Evolutionary conservation across 2,329 filamentous ascomycete genomes (phyloP), one percentile per base, ranked within the genome.

Genomic region (Teratosphaeria nubilosa): DNA sequence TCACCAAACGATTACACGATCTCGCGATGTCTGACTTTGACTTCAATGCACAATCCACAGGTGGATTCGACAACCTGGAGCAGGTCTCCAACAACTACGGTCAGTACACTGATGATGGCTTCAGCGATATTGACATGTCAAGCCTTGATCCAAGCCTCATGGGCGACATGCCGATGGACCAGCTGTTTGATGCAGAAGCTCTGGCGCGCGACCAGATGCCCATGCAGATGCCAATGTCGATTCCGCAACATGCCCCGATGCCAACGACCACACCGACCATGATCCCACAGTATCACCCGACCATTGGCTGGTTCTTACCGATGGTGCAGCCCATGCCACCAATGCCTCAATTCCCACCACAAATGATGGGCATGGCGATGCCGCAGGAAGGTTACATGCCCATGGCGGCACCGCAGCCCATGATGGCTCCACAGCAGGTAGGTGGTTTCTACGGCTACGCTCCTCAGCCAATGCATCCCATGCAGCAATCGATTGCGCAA

Each of bases 291-390:
- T 48, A 16, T 16, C 56, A 58, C 32, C 51, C 56, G 13, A 14
- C 31, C 6, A 34, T 55, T n/a, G 56, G 56, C 14, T 58, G 52
- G 52, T 58, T 20, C 34, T 55, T 20, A 22, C 56, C 56, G 13
- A 50, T 52, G 13, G n/a, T 41, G 51, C 51, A 22, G 24, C 7
- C 30, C 13, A 53, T 20, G n/a, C 34, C 13, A n/a, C 10, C 6
- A 11, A 34, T 41, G 20, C 20, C 20, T 11, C 3, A 30, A 4
- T 22, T 32, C 27, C 30, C 27, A 24, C 16, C 27, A 16, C n/a
- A 48, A 10, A 37, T 37, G 34, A 37, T 37, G 34, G 34, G 11
- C 11, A 11, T 13, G 48, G 30, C 6, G 22, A 53, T 2, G 51
- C 53, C 30, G 3, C 53, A 34, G 16, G 22, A 14, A 14, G 53